Percentiles rank a stretch among this genome's conserved stretches.
phyloP scores from a whole-genome alignment of 2,329 filamentous ascomycete genomes.

The Botrytis byssoidea region DNA sequence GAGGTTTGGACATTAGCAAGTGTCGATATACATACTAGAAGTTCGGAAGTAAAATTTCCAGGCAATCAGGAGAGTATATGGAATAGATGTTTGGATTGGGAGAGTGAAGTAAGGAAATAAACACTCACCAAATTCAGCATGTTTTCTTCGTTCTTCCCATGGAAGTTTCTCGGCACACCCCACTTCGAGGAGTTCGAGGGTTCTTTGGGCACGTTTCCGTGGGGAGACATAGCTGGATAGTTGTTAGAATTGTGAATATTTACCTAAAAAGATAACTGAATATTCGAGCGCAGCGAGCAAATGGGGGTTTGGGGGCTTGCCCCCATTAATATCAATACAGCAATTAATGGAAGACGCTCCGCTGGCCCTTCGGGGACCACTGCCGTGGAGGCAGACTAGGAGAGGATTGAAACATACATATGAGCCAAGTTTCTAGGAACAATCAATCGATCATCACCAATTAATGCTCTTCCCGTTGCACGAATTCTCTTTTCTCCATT shows the following conservation, averaged over 20 bases:
- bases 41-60: too few species aligned
- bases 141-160: conserved; percentile 57
- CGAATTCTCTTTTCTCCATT: conserved; percentile 75
- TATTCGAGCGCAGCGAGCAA: not conserved
- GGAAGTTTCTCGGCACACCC: conserved; percentile 68
- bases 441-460: conserved; percentile 81
- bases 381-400: conserved; percentile 1
- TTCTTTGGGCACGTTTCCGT: conserved; percentile 77
- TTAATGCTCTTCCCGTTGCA: conserved; percentile 77
- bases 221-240: conserved; percentile 76
- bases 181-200: conserved; percentile 83
- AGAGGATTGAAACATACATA: conserved; percentile 57
- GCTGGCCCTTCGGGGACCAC: conserved; percentile 2
- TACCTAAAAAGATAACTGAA: not conserved
- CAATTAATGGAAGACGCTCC: not conserved
- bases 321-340: not conserved
- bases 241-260: not conserved
- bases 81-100: not conserved
- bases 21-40: not conserved
- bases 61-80: not conserved
- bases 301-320: conserved; percentile 3
- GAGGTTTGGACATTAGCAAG: not conserved
- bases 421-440: conserved; percentile 78
- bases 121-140: conserved; percentile 33
- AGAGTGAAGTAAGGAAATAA: not conserved